Evolutionary conservation across 2,329 filamentous ascomycete species (phyloP).

Genomic region (Incumbomyces lentus): DNA sequence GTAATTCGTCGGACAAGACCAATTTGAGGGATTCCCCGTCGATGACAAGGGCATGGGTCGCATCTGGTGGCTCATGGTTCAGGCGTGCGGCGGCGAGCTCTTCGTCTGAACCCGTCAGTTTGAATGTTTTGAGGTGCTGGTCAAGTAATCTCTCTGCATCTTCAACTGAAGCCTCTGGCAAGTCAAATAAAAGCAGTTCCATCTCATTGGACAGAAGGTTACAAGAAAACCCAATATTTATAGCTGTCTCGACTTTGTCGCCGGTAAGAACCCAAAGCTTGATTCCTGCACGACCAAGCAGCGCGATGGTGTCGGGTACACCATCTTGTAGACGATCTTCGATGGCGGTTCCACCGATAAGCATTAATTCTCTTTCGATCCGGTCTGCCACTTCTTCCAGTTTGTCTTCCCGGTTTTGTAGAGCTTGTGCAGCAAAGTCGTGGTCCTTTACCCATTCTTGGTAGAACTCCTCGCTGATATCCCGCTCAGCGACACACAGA

Average conservation of each 20-base stretch:
- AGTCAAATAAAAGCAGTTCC: conserved; percentile 85
- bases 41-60: conserved; percentile 87
- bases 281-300: conserved; percentile 87
- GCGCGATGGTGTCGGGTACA: conserved; percentile 86
- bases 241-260: conserved; percentile 97
- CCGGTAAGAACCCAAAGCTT: conserved; percentile 98
- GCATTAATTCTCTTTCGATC: conserved; percentile 79
- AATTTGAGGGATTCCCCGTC: conserved; percentile 89
- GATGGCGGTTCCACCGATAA: conserved; percentile 90
- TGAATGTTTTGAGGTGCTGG: conserved; percentile 60
- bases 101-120: conserved; percentile 71
- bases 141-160: conserved; percentile 63
- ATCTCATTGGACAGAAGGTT: conserved; percentile 96
- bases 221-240: conserved; percentile 99
- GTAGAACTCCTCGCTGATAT: conserved; percentile 75
- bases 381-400: conserved; percentile 78
- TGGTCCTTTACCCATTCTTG: conserved; percentile 74
- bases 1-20: conserved; percentile 69
- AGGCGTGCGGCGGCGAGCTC: conserved; percentile 69
- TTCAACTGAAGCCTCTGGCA: conserved; percentile 59
- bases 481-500: conserved; percentile 79
- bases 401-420: conserved; percentile 84
- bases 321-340: conserved; percentile 95
- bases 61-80: conserved; percentile 74
- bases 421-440: conserved; percentile 71